Evolutionary conservation across 2,329 filamentous ascomycete species (phyloP), one percentile per base, ranked within the genome.

Genomic region (Venturiaceae sp.): DNA sequence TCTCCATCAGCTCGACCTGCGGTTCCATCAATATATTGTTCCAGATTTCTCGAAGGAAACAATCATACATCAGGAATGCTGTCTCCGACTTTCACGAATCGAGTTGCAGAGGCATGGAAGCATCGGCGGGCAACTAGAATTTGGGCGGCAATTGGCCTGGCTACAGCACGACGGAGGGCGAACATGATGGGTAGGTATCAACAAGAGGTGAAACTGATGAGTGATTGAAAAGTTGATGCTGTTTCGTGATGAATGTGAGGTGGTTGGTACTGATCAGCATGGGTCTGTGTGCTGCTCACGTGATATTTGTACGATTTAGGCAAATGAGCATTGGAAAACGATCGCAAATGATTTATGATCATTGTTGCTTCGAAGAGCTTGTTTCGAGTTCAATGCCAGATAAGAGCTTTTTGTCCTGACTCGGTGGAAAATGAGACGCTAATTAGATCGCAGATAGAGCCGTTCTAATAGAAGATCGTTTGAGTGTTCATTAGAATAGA

Each of bases 1-100:
- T 81, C 76, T 97, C 86, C 65, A 96, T 81, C 54, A 88, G 84
- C 63, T 91, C 84, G 60, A 92, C 75, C n/a, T n/a, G n/a, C n/a
- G n/a, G n/a, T n/a, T n/a, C n/a, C n/a, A n/a, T n/a, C 54, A 54
- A 28, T 36, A 21, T 50, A 11, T 14, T 50, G 44, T 11, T 21
- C 21, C 9, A 21, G 44, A 50, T 11, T 13, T 13, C 19, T 11
- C 11, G 16, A 13, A 9, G 16, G 11, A 21, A 50, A 9, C 11
- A 39, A 11, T 13, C 9, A 23, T 21, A 50, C 26, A 37, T 41
- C 32, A 47, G 92, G 94, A 58, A 97, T 79, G 64, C 80, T 75
- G 72, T 96, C 91, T 68, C 92, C 92, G 61, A 84, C 84, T 66
- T 87, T 82, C 70, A 97, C 87, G 64, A 83, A 76, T 46, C 77